phyloP scores from a whole-genome alignment of 768 basidiomycete genomes.

The Gelatoporia subvermispora region DNA sequence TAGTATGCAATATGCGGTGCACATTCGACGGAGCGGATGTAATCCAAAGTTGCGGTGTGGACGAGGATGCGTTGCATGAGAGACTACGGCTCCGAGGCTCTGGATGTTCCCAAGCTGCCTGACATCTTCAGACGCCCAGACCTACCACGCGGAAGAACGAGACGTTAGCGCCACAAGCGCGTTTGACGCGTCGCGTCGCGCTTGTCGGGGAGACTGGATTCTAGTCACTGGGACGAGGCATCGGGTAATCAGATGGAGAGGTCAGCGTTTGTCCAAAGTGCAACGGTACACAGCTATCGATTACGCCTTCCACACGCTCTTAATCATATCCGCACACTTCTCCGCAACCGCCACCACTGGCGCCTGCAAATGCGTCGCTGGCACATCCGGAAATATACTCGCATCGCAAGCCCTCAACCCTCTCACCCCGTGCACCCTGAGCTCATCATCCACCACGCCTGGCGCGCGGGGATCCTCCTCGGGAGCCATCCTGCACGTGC shows the following conservation, averaged over 20 bases:
- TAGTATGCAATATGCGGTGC: too few relatives aligned
- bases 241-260: not conserved
- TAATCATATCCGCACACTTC: conserved; percentile 33
- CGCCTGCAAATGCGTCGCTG: conserved; percentile 30
- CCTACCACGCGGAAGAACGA: too few relatives aligned
- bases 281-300: not conserved
- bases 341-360: conserved; percentile 31
- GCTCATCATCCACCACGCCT: conserved; percentile 38
- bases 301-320: conserved; percentile 2
- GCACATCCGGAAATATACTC: conserved; percentile 22
- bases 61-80: too few relatives aligned
- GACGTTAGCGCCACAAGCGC: too few relatives aligned
- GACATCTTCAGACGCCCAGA: too few relatives aligned
- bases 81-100: too few relatives aligned
- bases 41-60: too few relatives aligned
- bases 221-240: too few relatives aligned
- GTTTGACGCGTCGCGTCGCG: too few relatives aligned
- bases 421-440: conserved; percentile 38
- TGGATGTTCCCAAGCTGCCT: too few relatives aligned
- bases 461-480: not conserved
- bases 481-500: conserved; percentile 33
- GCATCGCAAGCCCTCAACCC: conserved; percentile 33
- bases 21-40: too few relatives aligned
- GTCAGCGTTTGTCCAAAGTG: not conserved
- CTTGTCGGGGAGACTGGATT: too few relatives aligned